Evolutionary conservation across 352 stramenopile genomes (phyloP), one percentile per base, ranked within the genome.

Genomic region (Phytophthora lateralis): DNA sequence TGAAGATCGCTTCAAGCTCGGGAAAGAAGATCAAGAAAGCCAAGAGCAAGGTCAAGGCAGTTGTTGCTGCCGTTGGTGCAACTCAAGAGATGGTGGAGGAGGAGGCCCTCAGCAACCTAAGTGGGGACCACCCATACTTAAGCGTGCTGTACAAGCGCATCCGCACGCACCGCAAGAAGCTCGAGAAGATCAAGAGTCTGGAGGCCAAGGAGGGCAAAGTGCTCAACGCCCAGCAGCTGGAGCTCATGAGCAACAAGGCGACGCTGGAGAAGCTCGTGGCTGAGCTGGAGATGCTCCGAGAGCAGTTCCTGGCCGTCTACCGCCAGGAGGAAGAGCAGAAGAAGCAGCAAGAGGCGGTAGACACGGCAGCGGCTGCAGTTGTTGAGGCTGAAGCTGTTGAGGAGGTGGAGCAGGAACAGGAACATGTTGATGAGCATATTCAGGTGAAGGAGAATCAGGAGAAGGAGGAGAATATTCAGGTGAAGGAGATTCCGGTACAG

Each of bases 91-190:
- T 55, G 41, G 50, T 24, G 12, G 63, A 87, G 27, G 73, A 76
- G 24, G 70, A 82, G 5, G 61, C 80, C 17, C 52, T 66, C 43
- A 74, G 56, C 54, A 67, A 65, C 26, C 70, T 76, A 37, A 83
- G 66, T 24, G 52, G 87, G 20, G 80, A 91, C 59, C 84, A 95
- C 47, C 84, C 84, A 55, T 95, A 93, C 60, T 51, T 93, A 44
- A 90, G 80, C 41, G 84, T 93, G 45, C 51, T 95, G 53, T 76
- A 95, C 76, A 95, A 95, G 60, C 80, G 84, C 38, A 82, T 92
- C 37, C 84, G 86, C 11, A 78, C 84, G 54, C 82, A 90, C 66
- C 85, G 86, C 55, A 95, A 95, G 69, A 95, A 95, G 53, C 72
- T 93, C 26, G 86, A 95, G 70, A 95, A 95, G 71, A 92, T 95